Evolutionary conservation across 179 eudicot genomes (phyloP).

Genomic region (Corrigiola litoralis): DNA sequence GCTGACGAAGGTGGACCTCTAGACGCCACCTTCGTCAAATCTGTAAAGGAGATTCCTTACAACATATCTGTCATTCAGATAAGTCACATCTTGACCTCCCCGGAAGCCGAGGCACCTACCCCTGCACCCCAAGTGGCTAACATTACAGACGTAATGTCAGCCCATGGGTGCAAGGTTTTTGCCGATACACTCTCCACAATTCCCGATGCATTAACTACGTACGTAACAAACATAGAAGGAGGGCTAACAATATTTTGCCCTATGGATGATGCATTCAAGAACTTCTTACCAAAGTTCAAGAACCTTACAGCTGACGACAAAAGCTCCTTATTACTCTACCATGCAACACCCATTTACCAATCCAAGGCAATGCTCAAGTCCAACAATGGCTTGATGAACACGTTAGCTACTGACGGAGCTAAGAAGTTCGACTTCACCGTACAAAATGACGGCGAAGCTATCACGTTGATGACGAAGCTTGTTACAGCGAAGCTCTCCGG

Average conservation of each 20-base stretch:
- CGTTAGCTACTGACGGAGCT: constrained; percentile 74
- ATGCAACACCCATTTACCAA: constrained; percentile 63
- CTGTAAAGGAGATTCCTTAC: constrained; percentile 63
- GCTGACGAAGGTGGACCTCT: constrained; percentile 28
- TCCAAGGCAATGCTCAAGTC: constrained; percentile 57
- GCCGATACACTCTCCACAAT: constrained; percentile 53
- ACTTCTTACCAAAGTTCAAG: constrained; percentile 56
- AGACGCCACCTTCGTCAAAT: constrained; percentile 53
- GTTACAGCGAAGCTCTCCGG: constrained; percentile 39
- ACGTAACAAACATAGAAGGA: constrained; percentile 46
- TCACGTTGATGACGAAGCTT: constrained; percentile 35
- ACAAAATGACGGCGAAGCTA: constrained; percentile 45
- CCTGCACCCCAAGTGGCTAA: constrained; percentile 63
- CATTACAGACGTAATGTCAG: constrained; percentile 61
- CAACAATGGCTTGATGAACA: constrained; percentile 81
- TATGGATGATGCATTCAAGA: constrained; percentile 65
- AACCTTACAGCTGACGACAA: constrained; percentile 58
- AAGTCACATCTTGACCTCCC: constrained; percentile 41
- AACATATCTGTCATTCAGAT: constrained; percentile 76
- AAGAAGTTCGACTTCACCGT: constrained; percentile 44
- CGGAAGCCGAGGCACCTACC: constrained; percentile 67
- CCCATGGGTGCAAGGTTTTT: constrained; percentile 77
- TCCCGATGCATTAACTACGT: constrained; percentile 48
- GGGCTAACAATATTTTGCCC: constrained; percentile 86
- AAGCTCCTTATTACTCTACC: constrained; percentile 58